A percentile compares a stretch with the other conserved stretches of the same genome.
Evolutionary conservation across 1,284 basidiomycete species (phyloP).

Genomic region (Somion occarium): DNA sequence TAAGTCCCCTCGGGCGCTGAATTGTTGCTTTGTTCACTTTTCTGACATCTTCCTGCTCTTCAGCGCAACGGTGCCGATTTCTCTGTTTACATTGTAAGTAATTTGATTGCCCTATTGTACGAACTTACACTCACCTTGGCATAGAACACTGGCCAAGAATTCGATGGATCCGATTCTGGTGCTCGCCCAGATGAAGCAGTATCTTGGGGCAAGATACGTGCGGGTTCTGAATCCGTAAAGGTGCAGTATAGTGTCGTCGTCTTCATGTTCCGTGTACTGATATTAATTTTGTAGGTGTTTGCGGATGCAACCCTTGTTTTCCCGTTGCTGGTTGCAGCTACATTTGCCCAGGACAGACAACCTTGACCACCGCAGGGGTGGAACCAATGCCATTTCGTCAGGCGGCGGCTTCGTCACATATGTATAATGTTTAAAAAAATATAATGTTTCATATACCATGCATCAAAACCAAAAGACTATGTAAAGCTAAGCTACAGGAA

Average conservation of each 20-base stretch:
- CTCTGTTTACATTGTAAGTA: constrained; percentile 87
- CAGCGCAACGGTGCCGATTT: constrained; percentile 98
- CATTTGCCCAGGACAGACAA: constrained; percentile 44
- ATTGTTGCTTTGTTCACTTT: no score
- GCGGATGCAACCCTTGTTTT: constrained; percentile 72
- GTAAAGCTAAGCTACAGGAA: no score
- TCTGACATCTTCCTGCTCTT: neutral
- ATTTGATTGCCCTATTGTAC: neutral
- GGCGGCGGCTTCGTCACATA: no score
- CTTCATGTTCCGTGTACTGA: neutral
- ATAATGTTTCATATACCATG: no score
- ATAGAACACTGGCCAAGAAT: constrained; percentile 97
- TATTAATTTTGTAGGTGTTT: constrained; percentile 33
- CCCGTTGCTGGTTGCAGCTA: constrained; percentile 68
- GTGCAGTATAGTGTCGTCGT: constrained; percentile 46
- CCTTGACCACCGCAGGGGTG: neutral
- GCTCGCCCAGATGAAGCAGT: constrained; percentile 97
- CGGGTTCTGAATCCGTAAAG: constrained; percentile 89
- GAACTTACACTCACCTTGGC: constrained; percentile 3
- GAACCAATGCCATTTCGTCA: constrained; percentile 1
- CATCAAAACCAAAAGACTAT: no score
- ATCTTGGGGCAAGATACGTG: constrained; percentile 98
- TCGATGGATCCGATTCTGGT: constrained; percentile 97
- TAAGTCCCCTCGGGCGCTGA: constrained; percentile 32
- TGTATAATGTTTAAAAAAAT: no score